These are phyloP conservation scores for Pholiota conissans DNA, from an alignment of 768 basidiomycete species.

Conservation along the genomic window DNA sequence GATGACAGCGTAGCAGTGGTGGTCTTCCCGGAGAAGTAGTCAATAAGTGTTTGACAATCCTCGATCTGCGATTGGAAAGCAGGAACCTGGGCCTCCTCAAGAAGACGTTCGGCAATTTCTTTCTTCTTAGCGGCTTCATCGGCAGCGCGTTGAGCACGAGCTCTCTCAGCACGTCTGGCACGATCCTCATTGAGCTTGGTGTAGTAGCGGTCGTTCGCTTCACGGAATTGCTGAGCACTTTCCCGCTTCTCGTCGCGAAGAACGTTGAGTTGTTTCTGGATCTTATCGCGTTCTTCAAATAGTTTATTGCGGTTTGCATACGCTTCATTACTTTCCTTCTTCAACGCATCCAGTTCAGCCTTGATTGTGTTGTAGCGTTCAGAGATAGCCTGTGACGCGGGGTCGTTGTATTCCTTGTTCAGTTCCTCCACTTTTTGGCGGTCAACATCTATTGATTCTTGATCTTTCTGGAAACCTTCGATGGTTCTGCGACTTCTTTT, in stretches of 20 bases:
- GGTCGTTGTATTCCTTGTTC: constrained; percentile 85
- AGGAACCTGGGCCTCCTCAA: constrained; percentile 88
- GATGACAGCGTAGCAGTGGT: constrained; percentile 43
- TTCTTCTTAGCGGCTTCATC: constrained; percentile 79
- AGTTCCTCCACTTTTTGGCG: constrained; percentile 75
- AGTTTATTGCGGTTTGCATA: constrained; percentile 80
- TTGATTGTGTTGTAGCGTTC: constrained; percentile 83
- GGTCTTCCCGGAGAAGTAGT: constrained; percentile 74
- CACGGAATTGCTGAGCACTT: constrained; percentile 67
- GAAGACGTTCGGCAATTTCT: constrained; percentile 75
- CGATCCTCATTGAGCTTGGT: constrained; percentile 87
- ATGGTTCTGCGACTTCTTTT: constrained; percentile 74
- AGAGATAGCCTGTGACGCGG: constrained; percentile 77
- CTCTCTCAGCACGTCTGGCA: constrained; percentile 76
- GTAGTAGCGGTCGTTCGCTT: constrained; percentile 82
- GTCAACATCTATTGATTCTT: constrained; percentile 81
- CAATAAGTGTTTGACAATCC: constrained; percentile 92
- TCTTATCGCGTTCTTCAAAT: constrained; percentile 79
- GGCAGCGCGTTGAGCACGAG: constrained; percentile 71
- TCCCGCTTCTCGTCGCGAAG: constrained; percentile 81
- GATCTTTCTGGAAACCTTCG: constrained; percentile 78
- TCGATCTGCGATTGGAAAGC: constrained; percentile 94
- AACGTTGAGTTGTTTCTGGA: constrained; percentile 68
- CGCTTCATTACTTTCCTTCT: constrained; percentile 83
- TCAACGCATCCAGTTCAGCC: constrained; percentile 81